Base-by-base conservation (phyloP, 495 filamentous ascomycete species). In the Aspergillus asperescens region DNA sequence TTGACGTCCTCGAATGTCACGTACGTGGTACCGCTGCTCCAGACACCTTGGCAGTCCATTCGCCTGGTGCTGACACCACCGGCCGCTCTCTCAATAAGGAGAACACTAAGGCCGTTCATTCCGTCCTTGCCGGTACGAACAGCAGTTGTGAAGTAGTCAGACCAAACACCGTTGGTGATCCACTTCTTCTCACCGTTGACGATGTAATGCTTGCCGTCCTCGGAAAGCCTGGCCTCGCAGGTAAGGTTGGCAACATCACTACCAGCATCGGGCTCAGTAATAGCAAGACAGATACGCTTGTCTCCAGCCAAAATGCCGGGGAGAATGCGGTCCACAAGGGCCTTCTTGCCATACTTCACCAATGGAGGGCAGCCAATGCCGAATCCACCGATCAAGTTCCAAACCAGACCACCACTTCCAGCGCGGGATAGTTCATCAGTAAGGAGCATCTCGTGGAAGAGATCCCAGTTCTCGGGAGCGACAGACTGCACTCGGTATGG, bases 161-260 rank as follows among this genome's bases (percentile, higher is more conserved):
- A 80, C 87, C 88, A 96, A 55, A 96, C 80, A 61, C 93, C 93
- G 75, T 98, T 97, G 63, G 92, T 96, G 70, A 98, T 98, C 93
- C 93, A 97, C 72, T 98, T 98, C 84, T 98, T 97, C 80, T 96
- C 93, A 35, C 93, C 93, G 65, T 97, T 98, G 70, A 98, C 93
- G 54, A 98, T 96, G 70, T 94, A 98, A 70, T 96, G 89, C 78
- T 96, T 98, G 63, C 93, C 93, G 64, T 96, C 92, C 59, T 89
- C 82, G 46, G 78, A 84, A 37, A 95, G 85, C 75, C 94, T 95
- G 23, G 93, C 93, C 76, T 96, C 90, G 66, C 92, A 96, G 20
- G 84, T 91, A 32, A 98, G 70, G 71, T 94, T 96, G 47, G 93
- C 93, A 13, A 98, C 93, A 68, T 98, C 93, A 64, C 79, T 81